Evolutionary conservation across 2,329 filamentous ascomycete genomes (phyloP).

Genomic region (Hypoxylon sp.): DNA sequence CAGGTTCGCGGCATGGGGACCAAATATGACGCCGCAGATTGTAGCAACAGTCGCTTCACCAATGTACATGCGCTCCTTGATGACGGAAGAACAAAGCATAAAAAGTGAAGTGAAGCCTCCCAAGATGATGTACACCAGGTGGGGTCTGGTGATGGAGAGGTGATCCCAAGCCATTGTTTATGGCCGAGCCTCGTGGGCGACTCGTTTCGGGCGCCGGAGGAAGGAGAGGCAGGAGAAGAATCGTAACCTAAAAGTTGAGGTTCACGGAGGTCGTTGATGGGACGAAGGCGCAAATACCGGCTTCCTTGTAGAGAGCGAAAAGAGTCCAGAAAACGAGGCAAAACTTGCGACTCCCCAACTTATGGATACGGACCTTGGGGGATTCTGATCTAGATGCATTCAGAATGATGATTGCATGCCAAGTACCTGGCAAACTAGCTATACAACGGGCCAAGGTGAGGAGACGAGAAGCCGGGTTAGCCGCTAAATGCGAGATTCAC

Average conservation of each 20-base stretch:
- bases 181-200: constrained; percentile 24
- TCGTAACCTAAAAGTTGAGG: constrained; percentile 22
- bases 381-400: constrained; percentile 52
- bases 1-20: constrained; percentile 84
- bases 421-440: constrained; percentile 45
- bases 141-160: constrained; percentile 89
- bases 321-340: constrained; percentile 41
- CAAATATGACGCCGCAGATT: constrained; percentile 88
- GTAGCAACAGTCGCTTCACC: constrained; percentile 97
- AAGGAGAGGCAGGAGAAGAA: constrained; percentile 7
- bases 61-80: constrained; percentile 99
- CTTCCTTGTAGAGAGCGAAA: constrained; percentile 40
- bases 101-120: constrained; percentile 98
- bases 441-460: constrained; percentile 33
- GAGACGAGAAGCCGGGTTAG: constrained; percentile 37
- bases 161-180: constrained; percentile 80
- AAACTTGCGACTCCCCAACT: constrained; percentile 45
- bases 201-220: constrained; percentile 21
- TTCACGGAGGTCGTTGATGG: constrained; percentile 48
- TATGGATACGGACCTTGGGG: constrained; percentile 45
- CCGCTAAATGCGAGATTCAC: constrained; percentile 36
- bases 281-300: constrained; percentile 43
- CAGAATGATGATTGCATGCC: constrained; percentile 48
- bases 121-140: constrained; percentile 98
- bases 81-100: constrained; percentile 97